Evolutionary conservation across 2,329 filamentous ascomycete species (phyloP).

Genomic region (Rhytidhysteron rufulum): DNA sequence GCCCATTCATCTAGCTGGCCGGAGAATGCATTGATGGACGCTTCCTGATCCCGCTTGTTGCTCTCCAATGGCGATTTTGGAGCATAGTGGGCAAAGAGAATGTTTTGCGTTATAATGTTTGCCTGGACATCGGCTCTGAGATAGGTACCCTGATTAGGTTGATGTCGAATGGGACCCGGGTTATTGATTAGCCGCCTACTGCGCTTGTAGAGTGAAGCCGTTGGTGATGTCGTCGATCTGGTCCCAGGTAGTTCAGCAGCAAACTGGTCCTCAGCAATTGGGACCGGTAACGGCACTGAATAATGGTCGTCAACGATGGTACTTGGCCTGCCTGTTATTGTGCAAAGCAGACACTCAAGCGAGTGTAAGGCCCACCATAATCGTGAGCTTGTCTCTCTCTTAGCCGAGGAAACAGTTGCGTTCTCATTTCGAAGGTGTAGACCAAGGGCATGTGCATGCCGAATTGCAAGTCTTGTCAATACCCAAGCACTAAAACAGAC

Average conservation of each 20-base stretch:
- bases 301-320: slow-evolving; percentile 23
- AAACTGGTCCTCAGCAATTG: slow-evolving; percentile 20
- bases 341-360: slow-evolving; percentile 32
- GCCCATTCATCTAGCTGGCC: slow-evolving; percentile 33
- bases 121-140: background rate
- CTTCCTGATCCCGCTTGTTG: slow-evolving; percentile 32
- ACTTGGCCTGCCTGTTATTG: slow-evolving; percentile 36
- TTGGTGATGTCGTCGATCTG: background rate
- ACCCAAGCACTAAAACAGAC: slow-evolving; percentile 29
- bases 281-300: slow-evolving; percentile 28
- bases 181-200: background rate
- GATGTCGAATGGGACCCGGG: background rate
- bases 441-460: slow-evolving; percentile 32
- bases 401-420: slow-evolving; percentile 13
- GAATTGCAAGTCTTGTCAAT: slow-evolving; percentile 31
- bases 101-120: slow-evolving; percentile 20
- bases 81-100: slow-evolving; percentile 30
- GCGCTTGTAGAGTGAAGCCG: background rate
- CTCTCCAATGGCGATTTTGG: slow-evolving; percentile 21
- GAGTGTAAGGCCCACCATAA: slow-evolving; percentile 40
- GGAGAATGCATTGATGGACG: slow-evolving; percentile 19
- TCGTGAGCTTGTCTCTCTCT: slow-evolving; percentile 31
- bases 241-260: slow-evolving; percentile 5
- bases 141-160: background rate
- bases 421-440: slow-evolving; percentile 36